Evolutionary conservation across 176 grass and related monocot species (phyloP), one percentile per base, ranked within the genome.

Genomic region (Carex littledalei): DNA sequence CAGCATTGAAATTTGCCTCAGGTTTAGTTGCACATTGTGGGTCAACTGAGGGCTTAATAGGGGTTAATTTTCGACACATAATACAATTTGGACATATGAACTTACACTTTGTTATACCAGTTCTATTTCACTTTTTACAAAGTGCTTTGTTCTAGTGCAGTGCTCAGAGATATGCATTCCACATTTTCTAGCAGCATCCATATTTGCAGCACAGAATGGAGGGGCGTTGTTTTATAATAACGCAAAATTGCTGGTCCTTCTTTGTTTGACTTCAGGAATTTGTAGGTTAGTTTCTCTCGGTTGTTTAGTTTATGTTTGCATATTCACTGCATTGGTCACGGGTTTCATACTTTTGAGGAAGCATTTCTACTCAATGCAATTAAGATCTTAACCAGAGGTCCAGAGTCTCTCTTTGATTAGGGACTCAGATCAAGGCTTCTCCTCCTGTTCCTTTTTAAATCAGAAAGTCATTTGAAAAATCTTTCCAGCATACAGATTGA

Each of bases 91-190:
- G 14, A 17, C 26, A 16, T 59, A 24, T 17, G 55, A 49, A 59
- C 16, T 15, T 60, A 78, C 22, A 47, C 17, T 0, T 81, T 61
- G 15, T 22, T 2, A 41, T 37, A 20, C 29, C 26, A 18, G 11
- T 14, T 14, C 56, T 85, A 3, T 69, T 79, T 63, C 54, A 11
- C 17, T 20, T 82, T 29, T 52, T 32, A 82, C 47, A 34, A 52
- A 43, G 14, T 54, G 21, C 18, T 68, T 35, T 85, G 63, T 63
- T 67, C 63, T 58, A 62, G 54, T 95, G 87, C 86, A 98, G 96
- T 86, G 95, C 70, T 74, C 96, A 15, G 96, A 98, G 88, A 95
- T 98, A 55, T 92, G 93, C 10, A 98, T 95, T 71, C 96, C 96
- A 0, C 96, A 98, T 91, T 94, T 98, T 55, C 91, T 98, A 5